These are phyloP conservation scores for Claviceps monticola DNA, from an alignment of 2,329 filamentous ascomycete species.

Conservation along the genomic window DNA sequence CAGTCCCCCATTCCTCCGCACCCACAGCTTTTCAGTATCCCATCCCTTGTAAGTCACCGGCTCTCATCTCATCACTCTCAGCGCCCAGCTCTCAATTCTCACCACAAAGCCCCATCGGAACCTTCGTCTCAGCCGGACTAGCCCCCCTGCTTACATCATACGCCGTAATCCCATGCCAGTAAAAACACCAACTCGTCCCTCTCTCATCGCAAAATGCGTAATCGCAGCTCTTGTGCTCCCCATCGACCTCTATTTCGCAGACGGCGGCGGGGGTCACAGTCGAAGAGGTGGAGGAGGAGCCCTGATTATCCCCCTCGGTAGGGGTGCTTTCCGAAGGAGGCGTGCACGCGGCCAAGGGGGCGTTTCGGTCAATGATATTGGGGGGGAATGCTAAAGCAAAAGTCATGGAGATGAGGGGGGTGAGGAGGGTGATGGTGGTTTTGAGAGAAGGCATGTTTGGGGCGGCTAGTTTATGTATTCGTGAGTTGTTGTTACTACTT, in stretches of 20 bases:
- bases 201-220: slow-evolving; percentile 21
- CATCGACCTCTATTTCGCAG: too few relatives aligned
- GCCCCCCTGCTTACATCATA: slow-evolving; percentile 20
- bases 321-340: too few relatives aligned
- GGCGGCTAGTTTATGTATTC: too few relatives aligned
- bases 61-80: too few relatives aligned
- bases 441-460: background rate
- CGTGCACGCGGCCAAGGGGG: too few relatives aligned
- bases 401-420: background rate
- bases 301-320: too few relatives aligned
- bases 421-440: background rate
- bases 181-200: slow-evolving; percentile 23
- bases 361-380: background rate
- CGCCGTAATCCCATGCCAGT: slow-evolving; percentile 24
- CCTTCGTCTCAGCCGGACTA: slow-evolving; percentile 23
- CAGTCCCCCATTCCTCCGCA: too few relatives aligned
- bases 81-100: background rate
- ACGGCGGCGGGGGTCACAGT: too few relatives aligned
- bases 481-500: too few relatives aligned
- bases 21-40: too few relatives aligned
- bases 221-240: slow-evolving; percentile 13
- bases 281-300: too few relatives aligned
- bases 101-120: slow-evolving; percentile 17
- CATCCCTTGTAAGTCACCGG: too few relatives aligned
- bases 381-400: slow-evolving; percentile 3